Evolutionary conservation across 169 alveolate species (phyloP).

Genomic region (Theileria sp.): DNA sequence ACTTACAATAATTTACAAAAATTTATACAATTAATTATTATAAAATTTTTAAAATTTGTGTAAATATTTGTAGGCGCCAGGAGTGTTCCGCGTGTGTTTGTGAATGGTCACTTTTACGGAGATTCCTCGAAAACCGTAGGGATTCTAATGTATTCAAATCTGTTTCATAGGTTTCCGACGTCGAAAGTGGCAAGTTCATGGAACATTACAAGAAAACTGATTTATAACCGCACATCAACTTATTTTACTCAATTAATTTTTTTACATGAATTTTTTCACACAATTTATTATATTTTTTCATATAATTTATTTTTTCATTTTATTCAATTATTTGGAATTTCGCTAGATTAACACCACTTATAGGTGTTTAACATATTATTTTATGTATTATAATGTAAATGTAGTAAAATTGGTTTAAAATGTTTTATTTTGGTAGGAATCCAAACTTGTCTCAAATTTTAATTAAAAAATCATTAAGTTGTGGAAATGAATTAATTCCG

Average conservation of each 20-base stretch:
- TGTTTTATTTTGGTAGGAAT: neutral
- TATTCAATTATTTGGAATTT: too few relatives aligned
- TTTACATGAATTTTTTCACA: too few relatives aligned
- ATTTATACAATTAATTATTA: too few relatives aligned
- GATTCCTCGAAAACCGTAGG: constrained; percentile 53
- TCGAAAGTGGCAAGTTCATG: constrained; percentile 7
- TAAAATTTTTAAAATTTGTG: too few relatives aligned
- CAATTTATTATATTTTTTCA: too few relatives aligned
- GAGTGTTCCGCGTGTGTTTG: constrained; percentile 63
- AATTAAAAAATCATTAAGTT: neutral
- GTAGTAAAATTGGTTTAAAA: neutral
- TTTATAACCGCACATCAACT: neutral
- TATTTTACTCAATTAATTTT: too few relatives aligned
- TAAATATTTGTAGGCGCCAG: constrained; percentile 69
- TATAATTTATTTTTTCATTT: too few relatives aligned
- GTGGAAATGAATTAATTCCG: neutral
- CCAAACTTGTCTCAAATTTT: neutral
- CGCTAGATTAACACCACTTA: too few relatives aligned
- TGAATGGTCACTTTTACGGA: constrained; percentile 62
- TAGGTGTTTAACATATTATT: too few relatives aligned
- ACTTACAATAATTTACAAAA: too few relatives aligned
- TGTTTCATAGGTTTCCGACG: constrained; percentile 2
- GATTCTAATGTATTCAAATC: neutral
- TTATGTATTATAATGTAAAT: too few relatives aligned
- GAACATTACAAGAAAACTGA: constrained; percentile 5